These are phyloP conservation scores for Arabidopsis arenosa DNA, from an alignment of 345 rosid genomes.

Conservation along the genomic window DNA sequence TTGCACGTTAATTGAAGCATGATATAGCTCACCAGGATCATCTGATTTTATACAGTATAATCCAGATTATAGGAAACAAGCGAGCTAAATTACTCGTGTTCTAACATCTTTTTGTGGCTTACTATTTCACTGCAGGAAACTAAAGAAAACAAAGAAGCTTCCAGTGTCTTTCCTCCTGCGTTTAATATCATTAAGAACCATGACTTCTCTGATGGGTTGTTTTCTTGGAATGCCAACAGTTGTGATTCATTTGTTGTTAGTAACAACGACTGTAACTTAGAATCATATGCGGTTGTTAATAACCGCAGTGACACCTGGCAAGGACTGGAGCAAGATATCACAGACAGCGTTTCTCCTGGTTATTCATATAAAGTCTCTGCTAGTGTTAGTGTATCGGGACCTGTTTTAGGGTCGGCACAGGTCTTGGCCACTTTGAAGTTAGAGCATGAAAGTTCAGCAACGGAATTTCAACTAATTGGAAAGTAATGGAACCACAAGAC, in stretches of 20 bases:
- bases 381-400: slow-evolving; percentile 72
- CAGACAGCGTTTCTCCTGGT: slow-evolving; percentile 63
- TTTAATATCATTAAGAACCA: slow-evolving; percentile 65
- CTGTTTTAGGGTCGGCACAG: slow-evolving; percentile 58
- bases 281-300: slow-evolving; percentile 71
- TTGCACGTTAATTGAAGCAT: neutral
- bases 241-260: slow-evolving; percentile 69
- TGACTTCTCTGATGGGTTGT: slow-evolving; percentile 78
- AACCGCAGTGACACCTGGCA: slow-evolving; percentile 92
- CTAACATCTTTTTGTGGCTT: slow-evolving; percentile 2
- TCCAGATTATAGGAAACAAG: neutral
- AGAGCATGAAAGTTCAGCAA: slow-evolving; percentile 55
- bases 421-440: slow-evolving; percentile 84
- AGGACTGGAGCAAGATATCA: slow-evolving; percentile 92
- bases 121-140: slow-evolving; percentile 29
- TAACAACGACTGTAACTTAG: slow-evolving; percentile 46
- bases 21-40: neutral
- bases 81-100: neutral
- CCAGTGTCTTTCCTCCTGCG: slow-evolving; percentile 5
- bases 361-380: slow-evolving; percentile 69
- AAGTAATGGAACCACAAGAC: slow-evolving; percentile 56
- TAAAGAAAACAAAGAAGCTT: neutral
- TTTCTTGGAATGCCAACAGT: slow-evolving; percentile 73
- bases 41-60: neutral
- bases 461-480: slow-evolving; percentile 66